phyloP scores from a whole-genome alignment of 306 rosid species.

The Astragalus membranaceus region DNA sequence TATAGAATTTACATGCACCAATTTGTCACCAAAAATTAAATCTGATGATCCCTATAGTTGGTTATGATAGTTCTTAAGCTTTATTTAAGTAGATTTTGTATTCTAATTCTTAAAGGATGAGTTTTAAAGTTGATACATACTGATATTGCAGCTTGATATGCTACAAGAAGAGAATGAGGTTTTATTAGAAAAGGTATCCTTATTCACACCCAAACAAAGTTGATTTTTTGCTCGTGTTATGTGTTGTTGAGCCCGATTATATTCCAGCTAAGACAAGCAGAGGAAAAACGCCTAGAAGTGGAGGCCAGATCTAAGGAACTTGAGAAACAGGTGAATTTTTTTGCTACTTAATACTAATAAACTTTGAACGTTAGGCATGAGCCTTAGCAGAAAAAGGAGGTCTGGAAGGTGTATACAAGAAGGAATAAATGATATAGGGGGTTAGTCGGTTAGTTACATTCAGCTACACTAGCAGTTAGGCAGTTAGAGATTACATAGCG shows the following conservation, averaged over 20 bases:
- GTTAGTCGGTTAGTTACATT: background rate
- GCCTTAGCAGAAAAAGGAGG: background rate
- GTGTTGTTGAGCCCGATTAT: slow-evolving; percentile 25
- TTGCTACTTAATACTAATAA: background rate
- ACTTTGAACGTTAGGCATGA: background rate
- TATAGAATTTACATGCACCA: slow-evolving; percentile 29
- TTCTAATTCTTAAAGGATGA: background rate
- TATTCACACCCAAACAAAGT: background rate
- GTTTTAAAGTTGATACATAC: slow-evolving; percentile 24
- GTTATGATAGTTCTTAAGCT: slow-evolving; percentile 10
- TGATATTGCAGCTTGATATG: slow-evolving; percentile 88
- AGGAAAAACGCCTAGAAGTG: slow-evolving; percentile 73
- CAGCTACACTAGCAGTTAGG: background rate
- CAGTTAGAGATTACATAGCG: background rate
- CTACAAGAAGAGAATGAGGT: slow-evolving; percentile 73
- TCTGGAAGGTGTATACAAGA: background rate
- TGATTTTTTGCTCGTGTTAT: background rate
- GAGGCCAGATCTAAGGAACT: slow-evolving; percentile 89
- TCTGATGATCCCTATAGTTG: slow-evolving; percentile 12
- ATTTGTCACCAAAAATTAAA: slow-evolving; percentile 14
- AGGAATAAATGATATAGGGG: background rate
- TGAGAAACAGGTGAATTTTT: slow-evolving; percentile 73
- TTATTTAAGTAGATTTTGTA: slow-evolving; percentile 13
- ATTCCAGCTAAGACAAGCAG: slow-evolving; percentile 73
- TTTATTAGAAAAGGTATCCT: slow-evolving; percentile 63